A percentile compares a stretch with the other conserved stretches of the same genome.
Evolutionary conservation across 441 rosid species (phyloP).

Genomic region (Bocquillonia castaneifolia): DNA sequence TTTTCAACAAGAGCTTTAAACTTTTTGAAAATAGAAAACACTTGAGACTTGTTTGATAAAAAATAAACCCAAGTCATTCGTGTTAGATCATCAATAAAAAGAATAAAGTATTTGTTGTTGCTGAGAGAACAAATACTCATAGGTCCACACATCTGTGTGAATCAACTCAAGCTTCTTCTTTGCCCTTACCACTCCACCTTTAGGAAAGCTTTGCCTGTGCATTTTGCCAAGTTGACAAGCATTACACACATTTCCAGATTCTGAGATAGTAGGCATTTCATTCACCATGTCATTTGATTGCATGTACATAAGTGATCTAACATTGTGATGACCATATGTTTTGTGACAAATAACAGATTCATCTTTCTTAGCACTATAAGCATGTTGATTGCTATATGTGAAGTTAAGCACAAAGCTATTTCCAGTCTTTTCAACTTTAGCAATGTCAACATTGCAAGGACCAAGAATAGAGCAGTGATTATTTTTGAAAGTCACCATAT

Average conservation of each 20-base stretch:
- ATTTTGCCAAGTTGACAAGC: not conserved
- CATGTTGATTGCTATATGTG: not conserved
- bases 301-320: not conserved
- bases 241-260: not conserved
- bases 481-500: no score
- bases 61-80: conserved; percentile 4
- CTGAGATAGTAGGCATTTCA: not conserved
- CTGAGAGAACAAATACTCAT: not conserved
- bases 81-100: conserved; percentile 1
- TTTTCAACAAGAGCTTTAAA: not conserved
- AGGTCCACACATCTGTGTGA: not conserved
- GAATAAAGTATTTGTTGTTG: not conserved
- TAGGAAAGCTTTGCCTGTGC: not conserved
- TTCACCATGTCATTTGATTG: conserved; percentile 1
- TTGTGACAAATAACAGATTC: not conserved
- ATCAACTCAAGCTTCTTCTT: not conserved
- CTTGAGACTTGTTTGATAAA: not conserved
- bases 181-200: not conserved
- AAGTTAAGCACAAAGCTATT: not conserved
- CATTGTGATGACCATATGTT: not conserved
- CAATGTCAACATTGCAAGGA: no score
- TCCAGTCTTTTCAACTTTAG: not conserved
- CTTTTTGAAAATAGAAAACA: not conserved
- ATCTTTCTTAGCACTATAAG: not conserved
- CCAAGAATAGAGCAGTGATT: no score